phyloP scores from a whole-genome alignment of 2,329 filamentous ascomycete genomes.

The Xylaria sp. region DNA sequence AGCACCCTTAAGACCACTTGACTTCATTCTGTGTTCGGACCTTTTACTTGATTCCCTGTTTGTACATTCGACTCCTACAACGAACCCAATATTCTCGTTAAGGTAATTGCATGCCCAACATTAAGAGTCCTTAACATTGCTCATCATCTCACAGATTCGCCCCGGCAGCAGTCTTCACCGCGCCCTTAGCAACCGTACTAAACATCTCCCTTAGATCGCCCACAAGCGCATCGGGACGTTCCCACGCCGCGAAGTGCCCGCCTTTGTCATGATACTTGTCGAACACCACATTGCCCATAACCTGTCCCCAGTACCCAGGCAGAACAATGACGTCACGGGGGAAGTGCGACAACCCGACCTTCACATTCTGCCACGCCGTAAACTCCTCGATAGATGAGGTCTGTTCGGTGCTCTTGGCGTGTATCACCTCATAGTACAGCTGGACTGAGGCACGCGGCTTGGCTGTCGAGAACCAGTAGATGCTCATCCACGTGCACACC shows the following conservation, averaged over 20 bases:
- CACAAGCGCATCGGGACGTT: constrained; percentile 58
- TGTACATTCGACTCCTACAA: too few relatives aligned
- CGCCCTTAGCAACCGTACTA: constrained; percentile 48
- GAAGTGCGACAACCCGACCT: constrained; percentile 61
- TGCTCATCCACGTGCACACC: constrained; percentile 77
- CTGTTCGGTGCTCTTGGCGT: constrained; percentile 66
- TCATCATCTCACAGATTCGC: constrained; percentile 5
- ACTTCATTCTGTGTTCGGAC: too few relatives aligned
- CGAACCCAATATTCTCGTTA: too few relatives aligned
- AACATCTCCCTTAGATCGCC: constrained; percentile 62
- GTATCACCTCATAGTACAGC: constrained; percentile 76
- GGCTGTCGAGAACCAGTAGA: constrained; percentile 77
- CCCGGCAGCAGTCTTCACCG: constrained; percentile 24
- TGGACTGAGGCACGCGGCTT: constrained; percentile 71
- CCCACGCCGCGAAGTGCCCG: constrained; percentile 64
- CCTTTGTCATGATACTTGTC: constrained; percentile 55
- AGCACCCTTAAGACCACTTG: too few relatives aligned
- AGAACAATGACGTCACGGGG: constrained; percentile 61
- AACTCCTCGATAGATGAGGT: constrained; percentile 28
- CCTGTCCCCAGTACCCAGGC: constrained; percentile 62
- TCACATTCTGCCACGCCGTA: constrained; percentile 50
- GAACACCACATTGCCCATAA: constrained; percentile 63
- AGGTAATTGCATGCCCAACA: too few relatives aligned
- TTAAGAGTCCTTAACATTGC: too few relatives aligned
- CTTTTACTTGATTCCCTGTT: too few relatives aligned